Percentiles rank a stretch among this genome's conserved stretches.
These are phyloP conservation scores for Tetragonia tetragonoides DNA, from an alignment of 148 eudicot species.

Conservation along the genomic window DNA sequence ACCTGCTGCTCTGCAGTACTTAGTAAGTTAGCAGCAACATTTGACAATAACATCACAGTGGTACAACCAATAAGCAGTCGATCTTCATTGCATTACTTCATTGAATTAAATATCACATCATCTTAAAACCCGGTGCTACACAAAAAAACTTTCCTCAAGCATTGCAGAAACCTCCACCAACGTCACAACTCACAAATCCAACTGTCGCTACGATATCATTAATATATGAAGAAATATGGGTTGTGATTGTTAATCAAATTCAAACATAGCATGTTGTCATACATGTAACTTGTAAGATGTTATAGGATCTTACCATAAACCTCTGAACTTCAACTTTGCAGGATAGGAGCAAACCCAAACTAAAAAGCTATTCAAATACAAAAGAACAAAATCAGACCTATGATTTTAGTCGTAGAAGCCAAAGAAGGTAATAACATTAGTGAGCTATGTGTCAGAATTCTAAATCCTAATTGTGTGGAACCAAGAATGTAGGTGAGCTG, in stretches of 20 bases:
- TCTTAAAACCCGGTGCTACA: constrained; percentile 15
- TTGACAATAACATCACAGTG: neutral
- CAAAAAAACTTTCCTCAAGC: neutral
- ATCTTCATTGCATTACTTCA: constrained; percentile 10
- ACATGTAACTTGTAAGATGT: constrained; percentile 5
- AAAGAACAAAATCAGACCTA: constrained; percentile 26
- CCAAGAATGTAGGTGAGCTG: constrained; percentile 20
- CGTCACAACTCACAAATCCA: constrained; percentile 11
- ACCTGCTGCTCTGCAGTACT: constrained; percentile 7
- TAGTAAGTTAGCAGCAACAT: constrained; percentile 12
- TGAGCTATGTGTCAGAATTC: constrained; percentile 13
- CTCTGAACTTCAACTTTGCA: constrained; percentile 34
- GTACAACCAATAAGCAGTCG: neutral
- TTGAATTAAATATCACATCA: constrained; percentile 16
- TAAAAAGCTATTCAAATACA: constrained; percentile 31
- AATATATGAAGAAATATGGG: constrained; percentile 12
- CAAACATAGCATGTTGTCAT: constrained; percentile 7
- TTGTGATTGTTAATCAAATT: neutral
- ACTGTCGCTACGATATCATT: constrained; percentile 11
- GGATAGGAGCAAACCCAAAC: constrained; percentile 36
- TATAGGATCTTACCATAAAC: constrained; percentile 31
- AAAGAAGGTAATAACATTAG: constrained; percentile 17
- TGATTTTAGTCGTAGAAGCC: constrained; percentile 15
- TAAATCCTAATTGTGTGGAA: constrained; percentile 18
- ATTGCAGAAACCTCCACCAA: constrained; percentile 23